These are phyloP conservation scores for Daldinia loculata DNA, from an alignment of 495 filamentous ascomycete species.

Conservation along the genomic window DNA sequence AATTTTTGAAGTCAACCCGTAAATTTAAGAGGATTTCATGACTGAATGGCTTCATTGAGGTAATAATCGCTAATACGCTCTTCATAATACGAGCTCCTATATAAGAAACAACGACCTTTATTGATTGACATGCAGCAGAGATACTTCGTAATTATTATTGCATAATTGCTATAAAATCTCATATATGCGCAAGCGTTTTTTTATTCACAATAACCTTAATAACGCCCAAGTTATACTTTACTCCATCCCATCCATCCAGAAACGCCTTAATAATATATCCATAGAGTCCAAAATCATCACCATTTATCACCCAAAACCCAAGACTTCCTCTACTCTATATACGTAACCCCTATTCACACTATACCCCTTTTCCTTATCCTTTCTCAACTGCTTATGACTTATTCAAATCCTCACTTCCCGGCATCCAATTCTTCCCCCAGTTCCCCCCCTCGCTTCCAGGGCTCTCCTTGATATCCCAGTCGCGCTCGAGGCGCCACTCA, in stretches of 20 bases:
- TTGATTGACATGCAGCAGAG: too few species aligned
- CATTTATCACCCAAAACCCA: not conserved
- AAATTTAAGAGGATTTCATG: too few species aligned
- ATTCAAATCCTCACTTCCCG: constrained; percentile 4
- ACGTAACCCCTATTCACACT: not conserved
- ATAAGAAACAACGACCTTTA: too few species aligned
- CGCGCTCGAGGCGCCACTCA: constrained; percentile 49
- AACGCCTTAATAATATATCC: constrained; percentile 1
- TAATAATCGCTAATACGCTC: not conserved
- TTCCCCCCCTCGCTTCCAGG: constrained; percentile 37
- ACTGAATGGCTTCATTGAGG: too few species aligned
- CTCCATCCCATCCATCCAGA: not conserved
- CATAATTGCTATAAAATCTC: not conserved
- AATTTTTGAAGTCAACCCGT: too few species aligned
- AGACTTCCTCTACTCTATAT: not conserved
- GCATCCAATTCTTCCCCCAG: constrained; percentile 45
- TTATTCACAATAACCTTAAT: not conserved
- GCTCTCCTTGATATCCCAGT: constrained; percentile 45
- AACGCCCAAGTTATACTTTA: not conserved
- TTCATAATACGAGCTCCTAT: not conserved
- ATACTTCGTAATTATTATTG: not conserved
- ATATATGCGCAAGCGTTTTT: not conserved
- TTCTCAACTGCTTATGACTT: not conserved
- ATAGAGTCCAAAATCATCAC: not conserved
- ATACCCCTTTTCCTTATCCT: not conserved